A percentile compares a stretch with the other conserved stretches of the same genome.
Evolutionary conservation across 306 rosid genomes (phyloP).

Genomic region (Castanea crenata): DNA sequence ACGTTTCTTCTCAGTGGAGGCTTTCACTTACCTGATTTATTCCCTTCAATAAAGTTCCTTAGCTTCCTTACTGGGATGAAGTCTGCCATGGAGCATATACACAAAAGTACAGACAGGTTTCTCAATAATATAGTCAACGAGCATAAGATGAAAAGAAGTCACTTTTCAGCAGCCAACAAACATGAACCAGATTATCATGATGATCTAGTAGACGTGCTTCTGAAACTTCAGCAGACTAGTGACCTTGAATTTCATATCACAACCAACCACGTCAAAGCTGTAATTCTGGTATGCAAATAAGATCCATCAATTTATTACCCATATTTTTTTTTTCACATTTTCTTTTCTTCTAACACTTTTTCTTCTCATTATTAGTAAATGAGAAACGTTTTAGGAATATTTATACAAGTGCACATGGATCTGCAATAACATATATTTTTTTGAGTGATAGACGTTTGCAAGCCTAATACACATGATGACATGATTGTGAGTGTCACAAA

Average conservation of each 20-base stretch:
- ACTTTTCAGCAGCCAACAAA: background rate
- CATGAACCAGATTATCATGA: background rate
- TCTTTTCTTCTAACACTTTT: too few species aligned
- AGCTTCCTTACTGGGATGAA: conserved; percentile 5
- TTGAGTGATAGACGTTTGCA: too few species aligned
- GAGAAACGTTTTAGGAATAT: too few species aligned
- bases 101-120: background rate
- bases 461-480: too few species aligned
- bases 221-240: background rate
- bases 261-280: conserved; percentile 3
- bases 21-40: background rate
- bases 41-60: conserved; percentile 10
- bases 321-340: too few species aligned
- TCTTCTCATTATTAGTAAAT: too few species aligned
- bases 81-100: background rate
- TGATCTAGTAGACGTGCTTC: conserved; percentile 8
- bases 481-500: too few species aligned
- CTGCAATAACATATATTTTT: too few species aligned
- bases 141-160: background rate
- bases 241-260: conserved; percentile 1
- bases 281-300: background rate
- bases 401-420: too few species aligned
- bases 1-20: background rate
- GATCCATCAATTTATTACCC: background rate
- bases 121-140: background rate